phyloP scores from a whole-genome alignment of 805 yeast genomes.

The Candida oleophila region DNA sequence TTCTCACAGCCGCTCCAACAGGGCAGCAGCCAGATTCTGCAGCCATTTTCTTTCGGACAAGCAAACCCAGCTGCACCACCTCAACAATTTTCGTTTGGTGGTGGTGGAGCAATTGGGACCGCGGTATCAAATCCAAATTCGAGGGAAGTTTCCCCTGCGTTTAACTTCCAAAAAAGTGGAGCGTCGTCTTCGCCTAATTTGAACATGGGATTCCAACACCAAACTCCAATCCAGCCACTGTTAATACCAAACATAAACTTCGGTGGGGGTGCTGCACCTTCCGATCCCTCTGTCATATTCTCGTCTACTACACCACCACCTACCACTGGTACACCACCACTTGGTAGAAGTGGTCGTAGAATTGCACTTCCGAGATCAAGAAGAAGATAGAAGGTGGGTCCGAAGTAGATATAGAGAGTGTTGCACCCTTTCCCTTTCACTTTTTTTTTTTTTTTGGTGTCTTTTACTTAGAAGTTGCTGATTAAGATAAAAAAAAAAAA shows the following conservation, averaged over 20 bases:
- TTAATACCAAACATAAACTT: constrained; percentile 4
- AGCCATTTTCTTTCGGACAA: constrained; percentile 2
- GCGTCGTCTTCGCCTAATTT: not conserved
- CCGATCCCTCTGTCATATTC: constrained; percentile 4
- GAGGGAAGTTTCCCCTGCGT: constrained; percentile 5
- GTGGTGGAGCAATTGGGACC: not conserved
- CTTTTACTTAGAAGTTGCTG: not conserved
- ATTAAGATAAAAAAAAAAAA: no score
- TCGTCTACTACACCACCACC: constrained; percentile 7
- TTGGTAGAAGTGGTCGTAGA: constrained; percentile 19
- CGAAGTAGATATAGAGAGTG: not conserved
- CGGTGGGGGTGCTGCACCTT: not conserved
- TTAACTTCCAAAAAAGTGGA: not conserved
- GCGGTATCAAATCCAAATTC: constrained; percentile 2
- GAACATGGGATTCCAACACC: not conserved
- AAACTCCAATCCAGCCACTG: constrained; percentile 5
- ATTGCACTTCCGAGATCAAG: constrained; percentile 37
- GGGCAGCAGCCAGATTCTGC: not conserved
- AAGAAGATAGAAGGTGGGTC: constrained; percentile 20
- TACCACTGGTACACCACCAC: constrained; percentile 17
- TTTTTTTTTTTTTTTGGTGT: not conserved
- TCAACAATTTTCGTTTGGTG: not conserved
- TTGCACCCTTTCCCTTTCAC: not conserved
- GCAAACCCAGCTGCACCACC: not conserved
- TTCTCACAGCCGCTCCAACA: not conserved